Conservation (phyloP, 176 grass and related monocot genomes). For the Aegilops sharonensis region DNA sequence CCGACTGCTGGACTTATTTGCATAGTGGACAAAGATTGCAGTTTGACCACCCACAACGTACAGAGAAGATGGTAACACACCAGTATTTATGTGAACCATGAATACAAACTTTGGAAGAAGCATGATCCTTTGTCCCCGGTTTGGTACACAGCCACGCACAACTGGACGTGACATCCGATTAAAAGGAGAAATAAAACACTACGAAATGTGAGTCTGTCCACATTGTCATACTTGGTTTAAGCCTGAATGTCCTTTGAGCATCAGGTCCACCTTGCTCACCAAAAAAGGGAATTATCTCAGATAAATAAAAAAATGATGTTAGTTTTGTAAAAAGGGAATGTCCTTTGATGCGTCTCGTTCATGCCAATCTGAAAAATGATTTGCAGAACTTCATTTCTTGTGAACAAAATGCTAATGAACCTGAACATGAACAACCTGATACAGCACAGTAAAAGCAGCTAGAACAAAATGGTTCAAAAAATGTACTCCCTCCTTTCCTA, state of each 20-base stretch:
- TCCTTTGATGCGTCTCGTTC: too few species aligned
- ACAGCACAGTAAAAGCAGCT: background rate
- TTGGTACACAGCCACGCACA: background rate
- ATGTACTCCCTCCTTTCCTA: too few species aligned
- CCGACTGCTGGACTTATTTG: too few species aligned
- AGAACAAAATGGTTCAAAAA: background rate
- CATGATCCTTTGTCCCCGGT: background rate
- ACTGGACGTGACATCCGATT: background rate
- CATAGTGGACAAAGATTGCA: too few species aligned
- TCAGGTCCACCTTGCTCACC: too few species aligned
- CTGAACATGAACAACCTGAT: background rate
- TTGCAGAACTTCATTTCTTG: too few species aligned
- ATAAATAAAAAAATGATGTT: background rate
- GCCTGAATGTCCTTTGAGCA: too few species aligned
- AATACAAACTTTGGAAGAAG: background rate
- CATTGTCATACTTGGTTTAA: too few species aligned
- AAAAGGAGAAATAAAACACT: background rate
- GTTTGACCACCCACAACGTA: background rate
- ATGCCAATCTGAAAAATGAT: too few species aligned
- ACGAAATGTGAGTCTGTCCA: too few species aligned
- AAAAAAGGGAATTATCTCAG: too few species aligned
- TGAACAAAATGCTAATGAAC: too few species aligned
- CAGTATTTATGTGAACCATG: background rate
- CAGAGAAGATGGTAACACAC: background rate
- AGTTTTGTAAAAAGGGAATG: background rate